These are phyloP conservation scores for Colletotrichum spaethianum DNA, from an alignment of 2,329 filamentous ascomycete genomes.

Conservation along the genomic window DNA sequence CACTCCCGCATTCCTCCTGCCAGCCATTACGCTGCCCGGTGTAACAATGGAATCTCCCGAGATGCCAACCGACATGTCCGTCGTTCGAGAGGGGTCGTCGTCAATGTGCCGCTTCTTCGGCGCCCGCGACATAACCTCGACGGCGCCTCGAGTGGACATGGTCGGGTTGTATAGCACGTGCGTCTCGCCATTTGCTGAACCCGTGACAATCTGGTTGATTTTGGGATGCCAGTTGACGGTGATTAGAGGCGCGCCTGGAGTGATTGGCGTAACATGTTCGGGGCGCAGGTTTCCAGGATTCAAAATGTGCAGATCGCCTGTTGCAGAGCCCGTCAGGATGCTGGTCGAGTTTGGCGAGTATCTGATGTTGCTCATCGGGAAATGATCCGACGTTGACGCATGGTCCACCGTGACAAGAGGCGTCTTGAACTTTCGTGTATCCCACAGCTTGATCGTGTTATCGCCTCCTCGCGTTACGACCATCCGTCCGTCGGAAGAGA, in stretches of 20 bases:
- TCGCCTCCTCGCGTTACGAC: constrained; percentile 93
- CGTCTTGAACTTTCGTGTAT: constrained; percentile 94
- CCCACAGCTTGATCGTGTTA: constrained; percentile 95
- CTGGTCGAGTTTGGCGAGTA: constrained; percentile 89
- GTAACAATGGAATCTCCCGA: constrained; percentile 87
- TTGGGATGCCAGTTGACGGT: constrained; percentile 92
- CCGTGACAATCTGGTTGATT: constrained; percentile 96
- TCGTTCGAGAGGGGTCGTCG: constrained; percentile 89
- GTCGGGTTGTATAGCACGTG: constrained; percentile 92
- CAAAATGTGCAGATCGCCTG: constrained; percentile 90
- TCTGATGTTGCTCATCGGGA: constrained; percentile 86
- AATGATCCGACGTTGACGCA: constrained; percentile 85
- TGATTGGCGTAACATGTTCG: constrained; percentile 91
- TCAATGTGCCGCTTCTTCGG: constrained; percentile 97
- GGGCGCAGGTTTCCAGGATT: constrained; percentile 91
- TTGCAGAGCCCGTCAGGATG: constrained; percentile 90
- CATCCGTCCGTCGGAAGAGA: constrained; percentile 91
- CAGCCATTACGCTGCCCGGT: constrained; percentile 70
- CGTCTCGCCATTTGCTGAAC: constrained; percentile 90
- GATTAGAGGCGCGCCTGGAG: constrained; percentile 85
- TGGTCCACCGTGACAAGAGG: constrained; percentile 86
- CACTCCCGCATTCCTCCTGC: constrained; percentile 74
- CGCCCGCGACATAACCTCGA: constrained; percentile 91
- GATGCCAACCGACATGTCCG: constrained; percentile 84
- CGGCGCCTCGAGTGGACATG: constrained; percentile 85